These are phyloP conservation scores for Colletotrichum viniferum DNA, from an alignment of 2,329 filamentous ascomycete genomes.

Conservation along the genomic window DNA sequence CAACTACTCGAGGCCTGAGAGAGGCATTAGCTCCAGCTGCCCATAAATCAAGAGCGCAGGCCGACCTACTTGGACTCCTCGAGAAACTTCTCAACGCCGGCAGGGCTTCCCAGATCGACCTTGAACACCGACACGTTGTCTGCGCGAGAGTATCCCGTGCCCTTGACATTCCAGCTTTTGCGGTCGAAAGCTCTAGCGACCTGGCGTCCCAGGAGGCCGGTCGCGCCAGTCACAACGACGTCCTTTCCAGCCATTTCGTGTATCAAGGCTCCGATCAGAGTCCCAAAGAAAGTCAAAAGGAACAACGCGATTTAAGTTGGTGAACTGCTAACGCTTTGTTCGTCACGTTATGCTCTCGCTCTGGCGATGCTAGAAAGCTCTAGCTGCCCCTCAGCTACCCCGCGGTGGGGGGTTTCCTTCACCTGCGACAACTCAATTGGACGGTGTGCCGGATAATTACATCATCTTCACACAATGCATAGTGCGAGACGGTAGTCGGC, in stretches of 20 bases:
- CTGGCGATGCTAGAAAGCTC: constrained; percentile 8
- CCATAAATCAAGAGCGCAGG: not conserved
- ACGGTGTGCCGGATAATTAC: constrained; percentile 6
- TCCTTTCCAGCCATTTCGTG: constrained; percentile 46
- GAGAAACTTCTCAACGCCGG: constrained; percentile 54
- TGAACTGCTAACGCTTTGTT: not conserved
- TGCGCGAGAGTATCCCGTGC: constrained; percentile 76
- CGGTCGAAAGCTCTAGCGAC: constrained; percentile 73
- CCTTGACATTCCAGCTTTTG: constrained; percentile 71
- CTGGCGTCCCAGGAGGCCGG: constrained; percentile 81
- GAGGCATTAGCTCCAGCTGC: not conserved
- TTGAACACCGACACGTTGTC: constrained; percentile 71
- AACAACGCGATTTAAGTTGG: not conserved
- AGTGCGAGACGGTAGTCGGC: not conserved
- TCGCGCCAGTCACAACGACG: constrained; percentile 82
- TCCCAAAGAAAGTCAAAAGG: not conserved
- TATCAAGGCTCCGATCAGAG: not conserved
- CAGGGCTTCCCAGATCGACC: constrained; percentile 53
- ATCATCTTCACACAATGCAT: constrained; percentile 13
- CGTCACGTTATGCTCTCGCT: not conserved
- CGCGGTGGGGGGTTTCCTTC: constrained; percentile 12
- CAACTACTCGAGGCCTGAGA: constrained; percentile 72
- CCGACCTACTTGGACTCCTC: constrained; percentile 58
- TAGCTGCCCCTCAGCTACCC: constrained; percentile 4
- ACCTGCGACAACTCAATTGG: constrained; percentile 10